A percentile compares a stretch with the other conserved stretches of the same genome.
phyloP scores from a whole-genome alignment of 2,329 filamentous ascomycete species.

The Stylonectria norvegica region DNA sequence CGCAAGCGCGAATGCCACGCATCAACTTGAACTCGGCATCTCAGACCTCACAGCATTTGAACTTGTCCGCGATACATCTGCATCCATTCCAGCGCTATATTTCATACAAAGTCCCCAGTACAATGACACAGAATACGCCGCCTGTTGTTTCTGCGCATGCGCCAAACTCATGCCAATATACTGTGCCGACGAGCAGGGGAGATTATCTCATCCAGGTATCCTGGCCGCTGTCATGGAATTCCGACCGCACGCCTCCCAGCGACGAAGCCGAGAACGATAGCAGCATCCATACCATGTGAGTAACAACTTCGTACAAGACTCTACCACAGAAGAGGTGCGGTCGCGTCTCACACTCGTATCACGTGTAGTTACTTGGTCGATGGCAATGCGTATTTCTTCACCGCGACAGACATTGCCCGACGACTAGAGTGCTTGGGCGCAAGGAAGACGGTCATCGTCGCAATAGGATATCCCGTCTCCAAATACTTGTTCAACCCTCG shows the following conservation, averaged over 20 bases:
- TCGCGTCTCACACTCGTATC: too few relatives aligned
- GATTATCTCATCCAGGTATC: conserved; percentile 31
- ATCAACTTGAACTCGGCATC: background rate
- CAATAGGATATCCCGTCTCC: conserved; percentile 31
- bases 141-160: conserved; percentile 18
- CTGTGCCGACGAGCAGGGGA: conserved; percentile 23
- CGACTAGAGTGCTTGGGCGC: conserved; percentile 25
- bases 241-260: conserved; percentile 20
- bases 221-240: conserved; percentile 29
- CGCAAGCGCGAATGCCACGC: background rate
- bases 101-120: conserved; percentile 1
- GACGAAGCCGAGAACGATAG: conserved; percentile 17
- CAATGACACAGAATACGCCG: conserved; percentile 9
- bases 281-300: conserved; percentile 25
- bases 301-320: conserved; percentile 9
- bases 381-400: conserved; percentile 35
- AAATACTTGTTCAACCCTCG: conserved; percentile 29
- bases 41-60: background rate
- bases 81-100: background rate
- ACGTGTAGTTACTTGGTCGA: conserved; percentile 31
- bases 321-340: too few relatives aligned
- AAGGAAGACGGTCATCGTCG: conserved; percentile 30
- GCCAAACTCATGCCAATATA: conserved; percentile 28
- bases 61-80: too few relatives aligned
- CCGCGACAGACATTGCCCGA: conserved; percentile 30